These are phyloP conservation scores for Pseudocercospora vitis DNA, from an alignment of 2,329 filamentous ascomycete genomes.

Conservation along the genomic window DNA sequence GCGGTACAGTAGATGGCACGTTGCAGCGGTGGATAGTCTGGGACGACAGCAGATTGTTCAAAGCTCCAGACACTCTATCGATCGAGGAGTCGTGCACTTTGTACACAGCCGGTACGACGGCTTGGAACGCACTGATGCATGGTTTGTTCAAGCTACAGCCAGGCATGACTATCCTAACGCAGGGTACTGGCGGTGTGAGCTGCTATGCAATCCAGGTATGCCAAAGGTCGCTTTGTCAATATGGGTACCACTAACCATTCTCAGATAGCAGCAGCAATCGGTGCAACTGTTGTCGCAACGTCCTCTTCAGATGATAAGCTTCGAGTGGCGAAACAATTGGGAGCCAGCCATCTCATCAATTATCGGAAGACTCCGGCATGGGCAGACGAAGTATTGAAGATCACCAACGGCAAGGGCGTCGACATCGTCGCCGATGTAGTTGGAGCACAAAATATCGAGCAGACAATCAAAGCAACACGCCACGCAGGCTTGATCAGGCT, in stretches of 20 bases:
- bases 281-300: constrained; percentile 55
- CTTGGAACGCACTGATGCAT: constrained; percentile 53
- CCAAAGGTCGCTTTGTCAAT: neutral
- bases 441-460: constrained; percentile 47
- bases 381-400: constrained; percentile 55
- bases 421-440: constrained; percentile 53
- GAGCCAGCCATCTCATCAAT: constrained; percentile 60
- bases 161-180: constrained; percentile 37
- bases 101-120: constrained; percentile 61
- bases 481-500: constrained; percentile 41
- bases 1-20: constrained; percentile 58
- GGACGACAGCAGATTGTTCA: constrained; percentile 50
- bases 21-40: constrained; percentile 62
- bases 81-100: constrained; percentile 61
- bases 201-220: constrained; percentile 37
- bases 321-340: constrained; percentile 53
- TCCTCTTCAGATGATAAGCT: constrained; percentile 59
- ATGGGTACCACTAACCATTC: neutral
- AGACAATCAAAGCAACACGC: constrained; percentile 42
- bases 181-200: constrained; percentile 47
- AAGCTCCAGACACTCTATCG: constrained; percentile 55
- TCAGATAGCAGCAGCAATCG: constrained; percentile 42
- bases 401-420: constrained; percentile 42
- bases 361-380: constrained; percentile 59
- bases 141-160: constrained; percentile 48